phyloP scores from a whole-genome alignment of 1,139 yeast genomes.

The Spencermartinsiella ligniputridi region DNA sequence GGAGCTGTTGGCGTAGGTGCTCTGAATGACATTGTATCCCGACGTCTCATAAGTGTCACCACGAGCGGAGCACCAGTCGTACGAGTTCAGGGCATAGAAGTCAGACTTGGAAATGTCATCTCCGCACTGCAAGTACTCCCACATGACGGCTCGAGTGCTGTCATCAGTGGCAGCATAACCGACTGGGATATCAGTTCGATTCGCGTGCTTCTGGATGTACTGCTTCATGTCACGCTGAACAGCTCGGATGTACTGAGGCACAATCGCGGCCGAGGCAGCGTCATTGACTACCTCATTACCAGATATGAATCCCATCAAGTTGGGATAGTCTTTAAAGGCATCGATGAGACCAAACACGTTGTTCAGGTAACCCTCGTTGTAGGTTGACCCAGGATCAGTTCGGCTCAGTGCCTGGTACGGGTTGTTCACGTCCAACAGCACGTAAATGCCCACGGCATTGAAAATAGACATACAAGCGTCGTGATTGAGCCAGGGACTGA shows the following conservation, averaged over 20 bases:
- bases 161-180: constrained; percentile 91
- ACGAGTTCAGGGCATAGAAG: constrained; percentile 87
- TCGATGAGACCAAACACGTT: constrained; percentile 82
- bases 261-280: constrained; percentile 53
- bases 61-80: constrained; percentile 78
- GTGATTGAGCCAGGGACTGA: constrained; percentile 75
- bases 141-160: constrained; percentile 66
- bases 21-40: constrained; percentile 63
- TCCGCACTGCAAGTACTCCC: constrained; percentile 77
- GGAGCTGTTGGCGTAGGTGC: constrained; percentile 60
- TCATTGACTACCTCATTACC: constrained; percentile 94
- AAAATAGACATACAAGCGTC: constrained; percentile 84
- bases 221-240: constrained; percentile 87
- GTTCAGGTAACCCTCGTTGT: constrained; percentile 60
- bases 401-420: constrained; percentile 72
- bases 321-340: constrained; percentile 75
- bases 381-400: constrained; percentile 63
- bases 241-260: constrained; percentile 74
- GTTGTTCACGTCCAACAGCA: constrained; percentile 81
- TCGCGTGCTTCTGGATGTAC: constrained; percentile 62
- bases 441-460: constrained; percentile 84
- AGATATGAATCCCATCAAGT: constrained; percentile 83
- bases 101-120: constrained; percentile 64
- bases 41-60: constrained; percentile 56
- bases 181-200: constrained; percentile 70